Evolutionary conservation across 306 rosid genomes (phyloP).

Genomic region (Glycine latifolia): DNA sequence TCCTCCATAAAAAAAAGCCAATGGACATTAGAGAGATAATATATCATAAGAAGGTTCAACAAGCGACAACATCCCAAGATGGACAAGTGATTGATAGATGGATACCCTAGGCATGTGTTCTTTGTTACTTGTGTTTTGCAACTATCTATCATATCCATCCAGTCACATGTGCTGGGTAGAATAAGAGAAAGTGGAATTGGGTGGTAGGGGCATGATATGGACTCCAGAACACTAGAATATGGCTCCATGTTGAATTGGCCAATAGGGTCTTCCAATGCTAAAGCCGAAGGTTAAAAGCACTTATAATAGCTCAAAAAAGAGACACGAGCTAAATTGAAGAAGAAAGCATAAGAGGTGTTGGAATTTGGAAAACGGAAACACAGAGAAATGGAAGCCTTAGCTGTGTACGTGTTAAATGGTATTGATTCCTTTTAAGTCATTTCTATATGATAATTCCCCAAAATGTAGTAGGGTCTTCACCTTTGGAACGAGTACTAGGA

Average conservation of each 20-base stretch:
- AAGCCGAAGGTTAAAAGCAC: constrained; percentile 37
- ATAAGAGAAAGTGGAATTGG: constrained; percentile 47
- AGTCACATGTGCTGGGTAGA: constrained; percentile 43
- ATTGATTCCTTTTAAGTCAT: constrained; percentile 46
- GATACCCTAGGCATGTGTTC: constrained; percentile 29
- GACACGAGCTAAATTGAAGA: constrained; percentile 11
- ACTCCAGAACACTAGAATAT: constrained; percentile 39
- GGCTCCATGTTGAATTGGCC: constrained; percentile 29
- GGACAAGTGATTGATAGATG: constrained; percentile 56
- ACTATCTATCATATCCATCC: constrained; percentile 36
- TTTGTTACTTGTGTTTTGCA: constrained; percentile 46
- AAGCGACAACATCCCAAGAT: constrained; percentile 37
- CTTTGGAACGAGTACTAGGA: neutral
- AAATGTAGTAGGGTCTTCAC: constrained; percentile 20
- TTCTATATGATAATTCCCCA: constrained; percentile 35
- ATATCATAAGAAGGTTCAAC: constrained; percentile 41
- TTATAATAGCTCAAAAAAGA: constrained; percentile 13
- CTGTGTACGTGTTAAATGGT: constrained; percentile 23
- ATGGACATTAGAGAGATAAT: constrained; percentile 20
- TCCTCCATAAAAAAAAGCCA: neutral
- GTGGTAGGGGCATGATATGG: constrained; percentile 43
- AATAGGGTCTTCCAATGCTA: constrained; percentile 22
- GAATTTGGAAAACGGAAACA: constrained; percentile 8
- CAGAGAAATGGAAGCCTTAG: constrained; percentile 7
- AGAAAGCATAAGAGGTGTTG: neutral